Percentiles rank a stretch among this genome's conserved stretches.
phyloP scores from a whole-genome alignment of 106 monocot species.

The Chionographis japonica region DNA sequence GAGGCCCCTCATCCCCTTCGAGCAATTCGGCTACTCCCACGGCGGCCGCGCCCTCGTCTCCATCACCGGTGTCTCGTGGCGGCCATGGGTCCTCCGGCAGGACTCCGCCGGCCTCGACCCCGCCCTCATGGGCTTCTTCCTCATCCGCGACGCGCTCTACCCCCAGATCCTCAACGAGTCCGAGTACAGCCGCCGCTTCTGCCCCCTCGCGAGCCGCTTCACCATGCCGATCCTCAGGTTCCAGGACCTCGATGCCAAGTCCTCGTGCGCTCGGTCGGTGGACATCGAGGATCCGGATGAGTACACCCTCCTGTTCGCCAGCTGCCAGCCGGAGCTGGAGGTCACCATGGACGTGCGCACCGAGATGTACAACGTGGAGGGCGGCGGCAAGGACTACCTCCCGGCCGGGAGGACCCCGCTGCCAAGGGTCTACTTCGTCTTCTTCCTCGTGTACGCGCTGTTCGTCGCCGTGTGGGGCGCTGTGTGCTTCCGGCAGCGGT shows the following conservation, averaged over 20 bases:
- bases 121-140: slow-evolving; percentile 31
- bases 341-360: slow-evolving; percentile 47
- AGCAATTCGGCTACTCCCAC: slow-evolving; percentile 38
- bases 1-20: slow-evolving; percentile 38
- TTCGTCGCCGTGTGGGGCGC: slow-evolving; percentile 21
- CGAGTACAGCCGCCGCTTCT: slow-evolving; percentile 15
- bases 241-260: slow-evolving; percentile 12
- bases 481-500: slow-evolving; percentile 18
- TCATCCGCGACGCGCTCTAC: slow-evolving; percentile 14
- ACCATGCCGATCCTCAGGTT: slow-evolving; percentile 13
- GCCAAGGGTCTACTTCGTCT: slow-evolving; percentile 25
- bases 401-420: slow-evolving; percentile 19
- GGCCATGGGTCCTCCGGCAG: background rate
- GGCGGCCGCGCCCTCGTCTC: slow-evolving; percentile 29
- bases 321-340: slow-evolving; percentile 10
- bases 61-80: slow-evolving; percentile 14
- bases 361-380: slow-evolving; percentile 46
- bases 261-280: slow-evolving; percentile 1
- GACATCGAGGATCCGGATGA: slow-evolving; percentile 23
- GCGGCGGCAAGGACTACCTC: slow-evolving; percentile 25
- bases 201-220: slow-evolving; percentile 27
- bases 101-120: slow-evolving; percentile 8
- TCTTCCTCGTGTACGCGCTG: slow-evolving; percentile 24
- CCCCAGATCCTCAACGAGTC: slow-evolving; percentile 22
- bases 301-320: slow-evolving; percentile 40